These are phyloP conservation scores for Rhizopus delemar DNA, from an alignment of 371 early-diverging fungal genomes.

Conservation along the genomic window DNA sequence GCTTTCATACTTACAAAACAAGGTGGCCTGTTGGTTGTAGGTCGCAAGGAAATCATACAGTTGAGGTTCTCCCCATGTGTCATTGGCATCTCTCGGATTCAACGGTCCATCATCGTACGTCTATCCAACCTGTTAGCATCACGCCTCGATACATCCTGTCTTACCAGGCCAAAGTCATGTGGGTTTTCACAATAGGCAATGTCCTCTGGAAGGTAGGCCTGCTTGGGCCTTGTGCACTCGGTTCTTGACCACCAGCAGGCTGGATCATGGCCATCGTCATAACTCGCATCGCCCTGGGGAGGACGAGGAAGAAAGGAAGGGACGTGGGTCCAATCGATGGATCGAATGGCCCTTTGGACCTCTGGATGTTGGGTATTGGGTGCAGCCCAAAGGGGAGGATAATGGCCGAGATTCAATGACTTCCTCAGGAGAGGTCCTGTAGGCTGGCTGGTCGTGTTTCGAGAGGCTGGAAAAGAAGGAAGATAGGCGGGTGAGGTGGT, in stretches of 20 bases:
- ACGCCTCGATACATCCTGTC: not conserved
- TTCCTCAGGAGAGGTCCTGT: conserved; percentile 13
- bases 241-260: conserved; percentile 28
- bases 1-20: conserved; percentile 19
- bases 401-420: not conserved
- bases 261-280: conserved; percentile 13
- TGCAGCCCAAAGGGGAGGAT: conserved; percentile 12
- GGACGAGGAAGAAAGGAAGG: conserved; percentile 12
- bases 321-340: conserved; percentile 28
- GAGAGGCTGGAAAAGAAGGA: conserved; percentile 9
- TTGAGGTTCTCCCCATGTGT: conserved; percentile 29
- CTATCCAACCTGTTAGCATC: not conserved
- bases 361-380: conserved; percentile 23
- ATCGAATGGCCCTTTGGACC: conserved; percentile 16
- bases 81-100: conserved; percentile 10
- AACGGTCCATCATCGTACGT: conserved; percentile 37
- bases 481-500: conserved; percentile 21
- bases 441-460: conserved; percentile 6
- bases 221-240: conserved; percentile 21
- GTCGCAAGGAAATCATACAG: conserved; percentile 31
- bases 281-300: not conserved
- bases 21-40: conserved; percentile 25
- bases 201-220: conserved; percentile 21
- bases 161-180: conserved; percentile 29
- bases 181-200: conserved; percentile 17